phyloP scores from a whole-genome alignment of 345 rosid species.

The Syzygium aromaticum region DNA sequence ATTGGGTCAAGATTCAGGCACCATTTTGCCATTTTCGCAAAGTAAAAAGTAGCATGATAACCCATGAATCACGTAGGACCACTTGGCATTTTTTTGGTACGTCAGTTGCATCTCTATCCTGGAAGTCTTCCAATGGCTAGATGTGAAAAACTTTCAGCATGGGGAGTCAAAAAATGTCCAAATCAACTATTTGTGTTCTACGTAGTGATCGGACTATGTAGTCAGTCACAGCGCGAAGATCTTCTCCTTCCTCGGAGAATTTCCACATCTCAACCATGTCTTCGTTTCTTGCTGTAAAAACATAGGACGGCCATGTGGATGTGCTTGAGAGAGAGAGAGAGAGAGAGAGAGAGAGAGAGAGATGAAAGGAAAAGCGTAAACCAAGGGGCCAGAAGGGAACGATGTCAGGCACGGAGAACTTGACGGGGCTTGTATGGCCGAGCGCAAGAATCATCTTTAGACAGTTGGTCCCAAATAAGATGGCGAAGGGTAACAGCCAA shows the following conservation, averaged over 20 bases:
- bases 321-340: neutral
- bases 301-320: neutral
- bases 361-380: constrained; percentile 1
- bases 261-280: neutral
- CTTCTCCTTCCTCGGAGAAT: neutral
- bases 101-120: neutral
- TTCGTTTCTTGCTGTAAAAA: neutral
- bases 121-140: neutral
- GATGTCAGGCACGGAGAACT: neutral
- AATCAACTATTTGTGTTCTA: neutral
- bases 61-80: neutral
- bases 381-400: neutral
- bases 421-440: neutral
- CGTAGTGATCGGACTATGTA: neutral
- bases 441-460: neutral
- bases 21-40: too few species aligned
- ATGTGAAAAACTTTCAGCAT: neutral
- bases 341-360: neutral
- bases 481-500: neutral
- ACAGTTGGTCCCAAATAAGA: neutral
- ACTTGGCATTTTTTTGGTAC: neutral
- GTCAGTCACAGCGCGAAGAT: neutral
- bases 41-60: too few species aligned
- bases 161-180: neutral
- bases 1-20: too few species aligned